Conservation (phyloP, 2,329 filamentous ascomycete genomes). For the Fusarium papillatum region DNA sequence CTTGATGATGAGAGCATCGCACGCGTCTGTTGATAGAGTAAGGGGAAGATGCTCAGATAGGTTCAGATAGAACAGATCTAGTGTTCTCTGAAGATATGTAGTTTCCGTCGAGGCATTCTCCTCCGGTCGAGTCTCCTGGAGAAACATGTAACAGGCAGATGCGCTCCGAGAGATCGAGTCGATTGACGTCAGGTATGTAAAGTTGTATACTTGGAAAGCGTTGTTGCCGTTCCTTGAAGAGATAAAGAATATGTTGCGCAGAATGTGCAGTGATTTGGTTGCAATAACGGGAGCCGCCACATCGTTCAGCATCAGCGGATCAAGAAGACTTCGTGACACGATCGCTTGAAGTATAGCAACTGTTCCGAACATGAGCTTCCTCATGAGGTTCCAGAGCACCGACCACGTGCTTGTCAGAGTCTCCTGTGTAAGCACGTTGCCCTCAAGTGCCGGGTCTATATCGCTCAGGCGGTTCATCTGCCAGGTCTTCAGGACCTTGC, state of each 20-base stretch:
- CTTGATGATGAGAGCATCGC: constrained; percentile 80
- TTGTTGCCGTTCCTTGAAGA: constrained; percentile 80
- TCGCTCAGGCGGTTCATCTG: constrained; percentile 79
- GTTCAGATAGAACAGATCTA: constrained; percentile 93
- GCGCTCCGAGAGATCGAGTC: constrained; percentile 85
- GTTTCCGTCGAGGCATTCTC: constrained; percentile 48
- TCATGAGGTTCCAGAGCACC: constrained; percentile 80
- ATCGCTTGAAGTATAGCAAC: constrained; percentile 83
- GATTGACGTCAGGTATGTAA: constrained; percentile 85
- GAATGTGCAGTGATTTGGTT: constrained; percentile 77
- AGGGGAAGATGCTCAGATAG: constrained; percentile 87
- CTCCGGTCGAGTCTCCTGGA: constrained; percentile 69
- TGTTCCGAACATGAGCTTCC: constrained; percentile 81
- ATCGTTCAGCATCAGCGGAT: constrained; percentile 60
- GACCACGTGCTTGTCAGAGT: constrained; percentile 77
- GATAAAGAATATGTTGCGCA: constrained; percentile 87
- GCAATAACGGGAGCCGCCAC: constrained; percentile 73
- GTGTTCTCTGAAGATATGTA: constrained; percentile 70
- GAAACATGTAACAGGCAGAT: constrained; percentile 73
- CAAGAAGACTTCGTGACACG: constrained; percentile 72
- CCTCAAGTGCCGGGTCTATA: constrained; percentile 78
- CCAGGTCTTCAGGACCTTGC: constrained; percentile 79
- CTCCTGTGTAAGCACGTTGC: constrained; percentile 72
- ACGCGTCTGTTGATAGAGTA: constrained; percentile 73
- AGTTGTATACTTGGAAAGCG: constrained; percentile 86